These are phyloP conservation scores for Pseudoscleropodium purum DNA, from an alignment of 225 moss, liverwort and hornwort genomes.

Conservation along the genomic window DNA sequence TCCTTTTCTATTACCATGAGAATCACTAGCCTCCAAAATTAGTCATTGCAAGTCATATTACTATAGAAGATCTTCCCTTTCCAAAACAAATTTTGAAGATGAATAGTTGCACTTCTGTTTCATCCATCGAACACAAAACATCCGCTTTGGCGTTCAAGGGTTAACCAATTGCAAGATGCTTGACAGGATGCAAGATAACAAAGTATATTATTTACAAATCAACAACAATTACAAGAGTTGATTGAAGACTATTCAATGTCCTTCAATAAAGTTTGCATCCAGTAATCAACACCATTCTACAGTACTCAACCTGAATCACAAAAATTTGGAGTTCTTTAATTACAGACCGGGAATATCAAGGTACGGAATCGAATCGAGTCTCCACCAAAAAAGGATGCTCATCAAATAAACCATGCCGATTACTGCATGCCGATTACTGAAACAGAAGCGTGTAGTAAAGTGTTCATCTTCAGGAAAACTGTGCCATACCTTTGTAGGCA, in stretches of 20 bases:
- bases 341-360: not conserved
- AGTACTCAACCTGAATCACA: not conserved
- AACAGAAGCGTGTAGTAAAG: not conserved
- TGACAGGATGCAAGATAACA: not conserved
- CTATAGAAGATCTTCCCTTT: too few relatives aligned
- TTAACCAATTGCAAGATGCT: not conserved
- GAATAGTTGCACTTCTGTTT: too few relatives aligned
- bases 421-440: fast-evolving
- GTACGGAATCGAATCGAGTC: not conserved
- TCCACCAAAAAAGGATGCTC: not conserved
- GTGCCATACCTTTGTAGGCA: not conserved
- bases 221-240: not conserved
- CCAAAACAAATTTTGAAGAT: too few relatives aligned
- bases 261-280: not conserved
- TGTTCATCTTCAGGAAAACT: not conserved
- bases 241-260: not conserved
- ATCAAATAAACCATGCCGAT: not conserved
- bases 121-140: too few relatives aligned
- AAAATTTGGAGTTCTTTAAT: not conserved
- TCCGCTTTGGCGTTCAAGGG: too few relatives aligned
- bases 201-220: not conserved
- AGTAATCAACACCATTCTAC: not conserved
- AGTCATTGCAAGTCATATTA: too few relatives aligned
- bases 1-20: too few relatives aligned
- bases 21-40: too few relatives aligned